Evolutionary conservation across 1,284 basidiomycete genomes (phyloP).

Genomic region (Kalmanozyma brasiliensis): DNA sequence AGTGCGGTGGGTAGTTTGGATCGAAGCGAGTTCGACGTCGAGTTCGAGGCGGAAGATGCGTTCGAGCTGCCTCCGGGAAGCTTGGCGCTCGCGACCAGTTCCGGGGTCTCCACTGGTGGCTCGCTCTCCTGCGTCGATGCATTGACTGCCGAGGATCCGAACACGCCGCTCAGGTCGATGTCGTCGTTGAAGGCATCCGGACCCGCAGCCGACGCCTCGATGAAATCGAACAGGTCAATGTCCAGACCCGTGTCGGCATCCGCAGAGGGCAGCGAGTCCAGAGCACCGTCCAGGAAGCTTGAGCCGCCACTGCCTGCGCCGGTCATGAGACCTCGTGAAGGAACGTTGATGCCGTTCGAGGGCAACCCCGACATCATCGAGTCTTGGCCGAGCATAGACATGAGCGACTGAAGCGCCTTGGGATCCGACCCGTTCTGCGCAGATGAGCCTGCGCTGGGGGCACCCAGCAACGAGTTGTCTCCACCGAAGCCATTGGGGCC

Average conservation of each 20-base stretch:
- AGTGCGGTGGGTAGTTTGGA: constrained; percentile 36
- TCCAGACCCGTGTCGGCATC: constrained; percentile 50
- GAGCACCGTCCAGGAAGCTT: constrained; percentile 27
- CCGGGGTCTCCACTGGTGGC: constrained; percentile 51
- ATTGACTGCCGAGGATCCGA: constrained; percentile 31
- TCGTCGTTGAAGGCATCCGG: constrained; percentile 52
- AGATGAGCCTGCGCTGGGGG: constrained; percentile 26
- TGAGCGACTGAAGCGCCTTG: constrained; percentile 46
- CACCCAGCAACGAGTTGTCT: constrained; percentile 32
- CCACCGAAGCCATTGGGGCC: constrained; percentile 9
- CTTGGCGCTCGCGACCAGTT: constrained; percentile 48
- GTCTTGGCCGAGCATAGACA: constrained; percentile 48
- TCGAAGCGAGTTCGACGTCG: constrained; percentile 39
- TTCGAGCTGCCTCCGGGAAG: constrained; percentile 42
- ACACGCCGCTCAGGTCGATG: constrained; percentile 44
- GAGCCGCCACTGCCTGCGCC: constrained; percentile 21
- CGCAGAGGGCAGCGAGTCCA: constrained; percentile 40
- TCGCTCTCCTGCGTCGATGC: constrained; percentile 49
- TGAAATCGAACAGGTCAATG: constrained; percentile 56
- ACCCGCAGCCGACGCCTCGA: constrained; percentile 51
- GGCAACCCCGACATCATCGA: constrained; percentile 40
- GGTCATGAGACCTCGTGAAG: constrained; percentile 15
- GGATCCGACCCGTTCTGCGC: constrained; percentile 28
- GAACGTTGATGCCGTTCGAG: constrained; percentile 16
- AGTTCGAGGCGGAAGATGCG: constrained; percentile 44